Conservation (phyloP, 2,329 filamentous ascomycete species). For the Davidsoniella neocaledoniae region DNA sequence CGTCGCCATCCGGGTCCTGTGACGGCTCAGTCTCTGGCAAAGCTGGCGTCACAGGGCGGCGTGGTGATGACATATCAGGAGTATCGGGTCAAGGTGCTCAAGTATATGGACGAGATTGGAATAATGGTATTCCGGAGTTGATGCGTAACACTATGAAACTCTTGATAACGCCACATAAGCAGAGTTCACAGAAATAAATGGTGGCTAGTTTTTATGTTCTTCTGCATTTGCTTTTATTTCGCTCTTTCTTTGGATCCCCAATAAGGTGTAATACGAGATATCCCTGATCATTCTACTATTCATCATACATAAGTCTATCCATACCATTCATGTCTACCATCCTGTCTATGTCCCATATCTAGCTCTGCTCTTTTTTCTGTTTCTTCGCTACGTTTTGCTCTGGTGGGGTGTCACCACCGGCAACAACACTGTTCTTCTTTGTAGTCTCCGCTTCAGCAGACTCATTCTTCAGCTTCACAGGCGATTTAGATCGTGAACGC, state of each 20-base stretch:
- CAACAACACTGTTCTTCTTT: neutral
- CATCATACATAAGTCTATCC: too few relatives aligned
- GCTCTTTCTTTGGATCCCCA: neutral
- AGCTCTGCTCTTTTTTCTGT: constrained; percentile 2
- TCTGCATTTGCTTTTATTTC: neutral
- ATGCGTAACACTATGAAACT: constrained; percentile 73
- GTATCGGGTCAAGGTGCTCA: constrained; percentile 57
- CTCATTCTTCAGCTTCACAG: too few relatives aligned
- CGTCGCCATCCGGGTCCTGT: constrained; percentile 50
- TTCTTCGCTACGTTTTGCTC: constrained; percentile 8
- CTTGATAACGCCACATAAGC: constrained; percentile 35
- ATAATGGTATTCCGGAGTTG: constrained; percentile 50
- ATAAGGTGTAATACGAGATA: neutral
- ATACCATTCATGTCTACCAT: too few relatives aligned
- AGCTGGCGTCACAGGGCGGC: constrained; percentile 49
- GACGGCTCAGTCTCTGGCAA: constrained; percentile 46
- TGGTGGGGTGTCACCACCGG: neutral
- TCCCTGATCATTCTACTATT: too few relatives aligned
- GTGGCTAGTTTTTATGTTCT: neutral
- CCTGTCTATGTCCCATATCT: too few relatives aligned
- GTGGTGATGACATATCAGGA: constrained; percentile 53
- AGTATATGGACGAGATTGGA: constrained; percentile 46
- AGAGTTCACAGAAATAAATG: neutral
- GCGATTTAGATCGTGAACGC: neutral
- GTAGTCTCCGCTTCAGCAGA: too few relatives aligned